phyloP scores from a whole-genome alignment of 345 rosid species.

The Crucihimalaya himalaica region DNA sequence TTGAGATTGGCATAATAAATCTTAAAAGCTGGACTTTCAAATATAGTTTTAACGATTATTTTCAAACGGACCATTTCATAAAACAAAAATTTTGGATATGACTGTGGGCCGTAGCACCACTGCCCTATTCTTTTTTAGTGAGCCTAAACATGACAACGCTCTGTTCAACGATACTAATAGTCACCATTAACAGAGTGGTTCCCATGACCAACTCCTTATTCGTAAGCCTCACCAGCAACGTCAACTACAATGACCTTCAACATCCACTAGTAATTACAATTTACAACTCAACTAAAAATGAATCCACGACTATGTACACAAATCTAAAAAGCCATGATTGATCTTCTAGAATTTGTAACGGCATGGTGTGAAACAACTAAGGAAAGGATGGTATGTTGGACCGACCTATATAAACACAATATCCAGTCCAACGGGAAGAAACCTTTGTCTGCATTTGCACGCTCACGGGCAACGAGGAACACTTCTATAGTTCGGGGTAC shows the following conservation, averaged over 20 bases:
- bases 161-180: slow-evolving; percentile 62
- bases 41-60: too few relatives aligned
- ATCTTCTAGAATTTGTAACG: slow-evolving; percentile 29
- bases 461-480: too few relatives aligned
- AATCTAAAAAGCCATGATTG: neutral
- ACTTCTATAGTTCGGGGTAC: too few relatives aligned
- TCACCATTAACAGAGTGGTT: slow-evolving; percentile 62
- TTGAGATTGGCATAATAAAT: too few relatives aligned
- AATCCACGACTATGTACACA: neutral
- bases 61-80: too few relatives aligned
- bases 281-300: neutral
- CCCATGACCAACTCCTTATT: slow-evolving; percentile 73
- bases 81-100: too few relatives aligned
- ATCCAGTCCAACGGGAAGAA: slow-evolving; percentile 66
- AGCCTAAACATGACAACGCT: too few relatives aligned
- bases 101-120: too few relatives aligned
- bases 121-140: too few relatives aligned
- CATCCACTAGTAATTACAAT: slow-evolving; percentile 70
- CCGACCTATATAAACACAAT: slow-evolving; percentile 80
- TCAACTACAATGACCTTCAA: slow-evolving; percentile 60
- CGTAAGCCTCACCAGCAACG: slow-evolving; percentile 59
- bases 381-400: slow-evolving; percentile 82
- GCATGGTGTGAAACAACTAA: slow-evolving; percentile 75
- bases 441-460: slow-evolving; percentile 53
- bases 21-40: too few relatives aligned